Conservation (phyloP, 2,329 filamentous ascomycete species). For the Venturia carpophila region DNA sequence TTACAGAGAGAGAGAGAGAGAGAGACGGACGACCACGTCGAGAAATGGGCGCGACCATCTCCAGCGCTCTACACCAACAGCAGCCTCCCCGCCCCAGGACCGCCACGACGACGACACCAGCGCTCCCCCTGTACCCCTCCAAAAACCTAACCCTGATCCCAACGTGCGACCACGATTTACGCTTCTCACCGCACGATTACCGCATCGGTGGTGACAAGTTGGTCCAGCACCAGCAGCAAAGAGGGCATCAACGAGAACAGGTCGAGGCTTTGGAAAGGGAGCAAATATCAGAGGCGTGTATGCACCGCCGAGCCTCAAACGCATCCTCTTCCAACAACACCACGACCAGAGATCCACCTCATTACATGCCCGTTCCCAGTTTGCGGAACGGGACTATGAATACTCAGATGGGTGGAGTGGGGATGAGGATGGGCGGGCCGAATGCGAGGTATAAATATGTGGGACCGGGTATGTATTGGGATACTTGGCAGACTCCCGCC, state of each 20-base stretch:
- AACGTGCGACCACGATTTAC: constrained; percentile 4
- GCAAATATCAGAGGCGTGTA: too few species aligned
- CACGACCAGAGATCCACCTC: neutral
- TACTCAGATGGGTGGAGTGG: neutral
- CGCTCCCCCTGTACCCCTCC: neutral
- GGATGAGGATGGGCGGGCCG: neutral
- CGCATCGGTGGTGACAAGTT: neutral
- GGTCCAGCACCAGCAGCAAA: too few species aligned
- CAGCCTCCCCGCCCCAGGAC: neutral
- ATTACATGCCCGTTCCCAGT: neutral
- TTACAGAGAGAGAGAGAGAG: too few species aligned
- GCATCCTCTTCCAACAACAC: neutral
- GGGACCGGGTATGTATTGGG: constrained; percentile 11
- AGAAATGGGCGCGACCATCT: neutral
- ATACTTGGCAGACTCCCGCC: neutral
- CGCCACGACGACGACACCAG: too few species aligned
- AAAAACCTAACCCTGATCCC: neutral
- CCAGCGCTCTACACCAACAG: neutral
- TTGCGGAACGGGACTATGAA: neutral
- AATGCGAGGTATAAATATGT: constrained; percentile 1
- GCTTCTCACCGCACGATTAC: neutral
- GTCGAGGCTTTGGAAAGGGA: too few species aligned
- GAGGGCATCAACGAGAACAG: too few species aligned
- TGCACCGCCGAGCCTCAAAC: neutral
- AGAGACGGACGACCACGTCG: too few species aligned